Evolutionary conservation across 2,329 filamentous ascomycete species (phyloP), one percentile per base, ranked within the genome.

Genomic region (Fonsecaea monophora): DNA sequence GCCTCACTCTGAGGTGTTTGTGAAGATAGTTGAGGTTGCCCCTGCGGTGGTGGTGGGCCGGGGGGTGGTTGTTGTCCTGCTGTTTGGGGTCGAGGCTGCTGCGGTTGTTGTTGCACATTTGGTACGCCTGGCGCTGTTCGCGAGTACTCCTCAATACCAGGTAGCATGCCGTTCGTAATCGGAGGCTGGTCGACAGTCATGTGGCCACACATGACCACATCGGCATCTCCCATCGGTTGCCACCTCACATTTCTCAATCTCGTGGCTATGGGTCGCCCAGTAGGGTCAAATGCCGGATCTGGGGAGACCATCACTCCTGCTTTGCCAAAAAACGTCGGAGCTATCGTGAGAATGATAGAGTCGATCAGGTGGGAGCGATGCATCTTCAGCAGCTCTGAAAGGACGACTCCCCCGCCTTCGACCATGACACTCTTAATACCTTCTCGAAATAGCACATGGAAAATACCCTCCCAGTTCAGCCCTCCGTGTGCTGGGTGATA

Each of bases 271-370:
- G 90, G 83, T 56, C 86, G 78, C 4, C 85, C 83, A 54, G 80
- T 79, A 2, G 85, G 87, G 18, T 82, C 76, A 1, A 79, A 77
- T 4, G 56, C 55, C 9, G 72, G 69, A 21, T 86, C 82, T 1
- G 94, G 94, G 55, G 87, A 89, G 2, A 97, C 92, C 10, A 88
- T 84, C 9, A 97, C 91, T 7, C 92, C 92, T 2, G 91, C 92
- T 67, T 86, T 84, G 1, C 94, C 94, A n/a, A 98, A 83, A 87
- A 92, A 98, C 0, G 89, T 92, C 8, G 94, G 94, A 2, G 94
- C 93, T 74, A 97, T 88, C 0, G 94, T 97, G 65, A 97, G 84
- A 73, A 98, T 90, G 57, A 97, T 89, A 1, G 90, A 90, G 75
- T 92, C 86, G 50, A 96, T 83, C 8, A 93, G 80, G n/a, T 77